phyloP scores from a whole-genome alignment of 2,329 filamentous ascomycete species.

The Clarireedia monteithiana region DNA sequence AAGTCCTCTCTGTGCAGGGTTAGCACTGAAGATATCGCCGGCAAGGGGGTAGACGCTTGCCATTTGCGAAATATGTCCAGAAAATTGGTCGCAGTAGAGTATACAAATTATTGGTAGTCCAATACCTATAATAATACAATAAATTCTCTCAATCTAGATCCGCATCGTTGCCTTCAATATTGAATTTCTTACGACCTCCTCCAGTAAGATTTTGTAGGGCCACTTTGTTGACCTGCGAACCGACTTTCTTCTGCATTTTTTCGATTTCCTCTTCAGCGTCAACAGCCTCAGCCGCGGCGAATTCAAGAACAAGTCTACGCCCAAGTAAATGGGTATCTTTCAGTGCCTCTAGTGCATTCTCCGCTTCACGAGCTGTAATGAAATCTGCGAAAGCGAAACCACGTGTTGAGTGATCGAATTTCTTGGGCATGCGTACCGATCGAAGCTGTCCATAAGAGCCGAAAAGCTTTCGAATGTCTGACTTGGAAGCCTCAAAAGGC shows the following conservation, averaged over 20 bases:
- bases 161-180: slow-evolving; percentile 63
- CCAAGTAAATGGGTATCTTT: slow-evolving; percentile 91
- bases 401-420: slow-evolving; percentile 80
- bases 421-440: slow-evolving; percentile 89
- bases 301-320: slow-evolving; percentile 82
- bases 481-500: slow-evolving; percentile 90
- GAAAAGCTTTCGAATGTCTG: slow-evolving; percentile 80
- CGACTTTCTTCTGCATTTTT: slow-evolving; percentile 95
- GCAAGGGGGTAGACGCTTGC: slow-evolving; percentile 12
- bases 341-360: slow-evolving; percentile 83
- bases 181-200: slow-evolving; percentile 79
- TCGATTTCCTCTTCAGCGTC: slow-evolving; percentile 94
- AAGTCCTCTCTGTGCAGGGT: slow-evolving; percentile 4
- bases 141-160: slow-evolving; percentile 34
- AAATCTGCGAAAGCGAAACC: slow-evolving; percentile 98
- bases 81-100: slow-evolving; percentile 6
- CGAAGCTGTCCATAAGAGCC: slow-evolving; percentile 86
- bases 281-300: slow-evolving; percentile 77
- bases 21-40: slow-evolving; percentile 1
- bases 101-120: slow-evolving; percentile 15
- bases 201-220: slow-evolving; percentile 82
- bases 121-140: slow-evolving; percentile 8
- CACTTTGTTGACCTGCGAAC: slow-evolving; percentile 83
- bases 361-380: slow-evolving; percentile 79
- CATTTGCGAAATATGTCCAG: slow-evolving; percentile 7